Base-by-base conservation (phyloP, 73 alveolate species). In the Tetrahymena borealis region DNA sequence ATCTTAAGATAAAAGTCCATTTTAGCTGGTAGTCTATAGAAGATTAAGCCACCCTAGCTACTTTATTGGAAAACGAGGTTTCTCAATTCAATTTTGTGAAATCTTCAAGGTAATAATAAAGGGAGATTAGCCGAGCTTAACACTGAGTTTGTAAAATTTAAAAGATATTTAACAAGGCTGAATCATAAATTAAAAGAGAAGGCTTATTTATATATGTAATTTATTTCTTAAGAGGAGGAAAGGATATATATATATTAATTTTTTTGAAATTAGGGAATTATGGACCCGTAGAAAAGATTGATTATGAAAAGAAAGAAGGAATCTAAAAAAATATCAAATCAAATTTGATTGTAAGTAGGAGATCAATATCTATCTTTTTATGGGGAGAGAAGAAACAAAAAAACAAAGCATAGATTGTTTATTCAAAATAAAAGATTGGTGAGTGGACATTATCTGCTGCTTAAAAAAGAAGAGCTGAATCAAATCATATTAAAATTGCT, bases 331-430 rank as follows among this genome's bases (percentile, higher is more conserved):
- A 10, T 60, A 60, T 60, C 85, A 60, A 60, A 60, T 60, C 10
- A n/a, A 60, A n/a, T 60, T n/a, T 60, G 85, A 60, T 60, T 60
- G 85, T 60, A 60, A 60, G 85, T 60, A 60, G 85, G 85, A 60
- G 85, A 60, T 60, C 85, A 60, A 60, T 41, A 3, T 20, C 38
- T 18, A 42, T 42, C 36, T 9, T 24, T 60, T 12, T 41, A 41
- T 41, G 85, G 85, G 85, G 37, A n/a, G 37, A n/a, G 38, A 60
- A 15, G 37, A 60, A 60, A 28, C 37, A 60, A 60, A 60, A 60
- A 60, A 60, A 24, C n/a, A 60, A 24, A 60, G 85, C 37, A 24
- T 35, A 24, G 85, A 60, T 60, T 24, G 85, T 60, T 60, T 24
- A 60, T 60, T 60, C 85, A 60, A 60, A 60, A 60, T 24, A 60